Evolutionary conservation across 495 filamentous ascomycete genomes (phyloP), one percentile per base, ranked within the genome.

Genomic region (Recurvomyces mirabilis): DNA sequence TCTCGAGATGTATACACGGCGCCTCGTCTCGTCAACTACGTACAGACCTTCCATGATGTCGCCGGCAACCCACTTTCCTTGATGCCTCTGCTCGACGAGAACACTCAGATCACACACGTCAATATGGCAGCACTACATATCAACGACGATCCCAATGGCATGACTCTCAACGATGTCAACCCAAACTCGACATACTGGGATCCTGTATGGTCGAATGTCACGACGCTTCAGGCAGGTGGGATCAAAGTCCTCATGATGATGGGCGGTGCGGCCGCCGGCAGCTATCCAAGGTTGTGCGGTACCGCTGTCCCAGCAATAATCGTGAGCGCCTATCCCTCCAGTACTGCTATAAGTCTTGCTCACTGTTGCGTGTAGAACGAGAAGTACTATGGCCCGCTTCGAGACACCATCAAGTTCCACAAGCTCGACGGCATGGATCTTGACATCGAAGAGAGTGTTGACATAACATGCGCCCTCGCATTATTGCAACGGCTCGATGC

Each of bases 381-480:
- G 6, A n/a, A 29, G 1, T 84, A 75, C 59, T 93, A 93, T 58
- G 57, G 42, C 0, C 79, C 78, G 6, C 65, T 93, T 12, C 65
- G 70, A 11, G 65, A 73, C 22, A 60, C 79, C 38, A 69, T 93
- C 26, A 62, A 64, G 10, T 63, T 66, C 10, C 65, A 77, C 53
- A 59, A 58, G 2, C 65, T 89, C 4, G 66, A 88, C 21, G 86
- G 86, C 0, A 52, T 93, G 5, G 86, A 93, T 56, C 70, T 93
- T 13, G 85, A 93, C 53, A 83, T 93, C 29, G 86, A 93, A 58
- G 82, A 93, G 60, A 37, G 53, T 2, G 88, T 87, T 77, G 78
- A 77, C 12, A 66, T 85, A 12, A 34, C 32, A 1, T 84, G 82
- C n/a, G 66, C 88, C 32, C 68, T 78, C 15, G 70, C 82, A 6